These are phyloP conservation scores for Colletotrichum spaethianum DNA, from an alignment of 2,329 filamentous ascomycete species.

Conservation along the genomic window DNA sequence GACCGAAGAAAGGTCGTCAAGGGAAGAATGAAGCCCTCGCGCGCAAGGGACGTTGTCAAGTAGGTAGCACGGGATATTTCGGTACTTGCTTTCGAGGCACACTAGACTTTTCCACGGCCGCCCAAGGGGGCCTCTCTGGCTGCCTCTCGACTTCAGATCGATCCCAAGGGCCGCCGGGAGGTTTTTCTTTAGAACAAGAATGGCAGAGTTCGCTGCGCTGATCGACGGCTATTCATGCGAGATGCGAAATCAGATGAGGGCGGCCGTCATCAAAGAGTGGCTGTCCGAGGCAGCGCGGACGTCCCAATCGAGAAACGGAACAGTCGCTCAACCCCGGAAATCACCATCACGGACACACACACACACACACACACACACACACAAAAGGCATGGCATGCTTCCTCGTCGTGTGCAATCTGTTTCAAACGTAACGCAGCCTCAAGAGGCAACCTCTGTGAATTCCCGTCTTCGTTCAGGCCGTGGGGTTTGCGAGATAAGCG, in stretches of 20 bases:
- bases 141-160: background rate
- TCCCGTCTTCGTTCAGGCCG: background rate
- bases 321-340: background rate
- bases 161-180: background rate
- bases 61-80: background rate
- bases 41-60: background rate
- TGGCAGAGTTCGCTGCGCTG: background rate
- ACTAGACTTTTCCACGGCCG: background rate
- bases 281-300: background rate
- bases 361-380: no score
- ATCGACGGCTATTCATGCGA: conserved; percentile 10
- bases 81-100: conserved; percentile 15
- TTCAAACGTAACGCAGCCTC: background rate
- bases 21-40: background rate
- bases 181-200: background rate
- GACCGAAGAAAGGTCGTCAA: background rate
- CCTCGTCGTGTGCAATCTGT: background rate
- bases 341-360: background rate
- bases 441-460: background rate
- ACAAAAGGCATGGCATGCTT: background rate
- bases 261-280: background rate
- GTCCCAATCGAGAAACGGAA: background rate
- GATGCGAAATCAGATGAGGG: background rate
- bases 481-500: background rate
- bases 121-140: background rate